Conservation (phyloP, 257 asterid genomes). For the Solanum ahanhuiri region DNA sequence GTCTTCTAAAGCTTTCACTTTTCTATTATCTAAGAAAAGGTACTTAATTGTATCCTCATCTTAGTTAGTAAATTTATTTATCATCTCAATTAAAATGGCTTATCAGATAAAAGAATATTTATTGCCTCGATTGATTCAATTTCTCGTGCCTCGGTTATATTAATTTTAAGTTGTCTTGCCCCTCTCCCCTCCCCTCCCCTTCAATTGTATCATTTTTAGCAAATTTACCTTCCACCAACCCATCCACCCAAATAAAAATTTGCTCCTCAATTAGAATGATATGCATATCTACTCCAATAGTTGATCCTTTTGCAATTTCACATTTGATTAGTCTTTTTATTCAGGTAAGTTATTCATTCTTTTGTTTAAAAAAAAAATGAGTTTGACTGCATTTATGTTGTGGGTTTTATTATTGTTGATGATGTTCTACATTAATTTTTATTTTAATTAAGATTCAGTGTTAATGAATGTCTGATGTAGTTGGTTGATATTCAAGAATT, state of each 20-base stretch:
- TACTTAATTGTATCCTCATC: no score
- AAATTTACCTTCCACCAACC: not conserved
- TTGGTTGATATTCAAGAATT: not conserved
- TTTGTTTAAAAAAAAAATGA: no score
- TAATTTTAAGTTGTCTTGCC: not conserved
- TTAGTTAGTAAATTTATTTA: not conserved
- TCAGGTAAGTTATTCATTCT: not conserved
- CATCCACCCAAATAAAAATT: not conserved
- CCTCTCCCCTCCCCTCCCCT: not conserved
- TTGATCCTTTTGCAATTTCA: not conserved
- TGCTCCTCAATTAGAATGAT: not conserved
- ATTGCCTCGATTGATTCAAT: not conserved
- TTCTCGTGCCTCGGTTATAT: no score
- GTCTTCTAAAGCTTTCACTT: not conserved
- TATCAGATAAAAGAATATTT: no score
- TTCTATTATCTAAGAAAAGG: not conserved
- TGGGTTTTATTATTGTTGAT: not conserved
- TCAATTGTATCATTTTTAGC: not conserved
- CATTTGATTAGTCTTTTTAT: not conserved
- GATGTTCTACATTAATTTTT: not conserved
- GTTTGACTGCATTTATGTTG: no score
- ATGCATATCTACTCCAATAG: not conserved
- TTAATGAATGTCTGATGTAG: no score
- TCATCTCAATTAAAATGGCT: not conserved
- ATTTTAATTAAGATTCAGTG: not conserved